These are phyloP conservation scores for Xylariaceae sp. DNA, from an alignment of 2,329 filamentous ascomycete species.

Conservation along the genomic window DNA sequence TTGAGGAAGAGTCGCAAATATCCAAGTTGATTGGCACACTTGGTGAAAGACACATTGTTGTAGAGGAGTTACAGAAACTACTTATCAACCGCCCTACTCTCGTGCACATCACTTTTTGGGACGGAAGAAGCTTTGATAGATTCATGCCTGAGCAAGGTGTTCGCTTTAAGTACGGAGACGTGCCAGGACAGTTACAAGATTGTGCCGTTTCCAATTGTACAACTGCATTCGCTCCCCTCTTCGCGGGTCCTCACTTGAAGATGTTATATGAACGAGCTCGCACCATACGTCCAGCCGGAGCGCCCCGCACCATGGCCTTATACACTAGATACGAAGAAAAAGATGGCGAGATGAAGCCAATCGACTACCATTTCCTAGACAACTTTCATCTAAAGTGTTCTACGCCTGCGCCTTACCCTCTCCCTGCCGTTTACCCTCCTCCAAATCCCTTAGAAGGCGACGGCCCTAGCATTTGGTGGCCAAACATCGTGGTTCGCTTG, in stretches of 20 bases:
- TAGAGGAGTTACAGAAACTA: too few species aligned
- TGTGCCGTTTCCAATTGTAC: constrained; percentile 8
- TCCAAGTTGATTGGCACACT: too few species aligned
- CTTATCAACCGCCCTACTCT: too few species aligned
- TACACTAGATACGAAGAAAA: not conserved
- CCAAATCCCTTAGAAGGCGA: not conserved
- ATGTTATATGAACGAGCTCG: not conserved
- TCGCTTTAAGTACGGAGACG: not conserved
- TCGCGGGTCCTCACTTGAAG: not conserved
- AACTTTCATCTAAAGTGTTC: constrained; percentile 6
- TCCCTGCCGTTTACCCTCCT: not conserved
- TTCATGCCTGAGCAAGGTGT: not conserved
- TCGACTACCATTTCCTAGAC: constrained; percentile 13
- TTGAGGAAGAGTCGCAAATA: too few species aligned
- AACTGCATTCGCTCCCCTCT: not conserved
- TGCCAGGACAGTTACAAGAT: not conserved
- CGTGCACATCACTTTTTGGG: constrained; percentile 9
- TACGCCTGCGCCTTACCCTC: too few species aligned
- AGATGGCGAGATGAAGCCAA: not conserved
- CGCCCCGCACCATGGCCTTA: not conserved
- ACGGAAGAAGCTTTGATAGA: not conserved
- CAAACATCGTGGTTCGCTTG: constrained; percentile 5
- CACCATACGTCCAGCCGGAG: too few species aligned
- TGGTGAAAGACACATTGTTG: too few species aligned
- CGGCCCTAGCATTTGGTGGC: not conserved